Percentiles rank a stretch among this genome's conserved stretches.
These are phyloP conservation scores for Aspergillus quadrilineatus DNA, from an alignment of 2,329 filamentous ascomycete genomes.

Conservation along the genomic window DNA sequence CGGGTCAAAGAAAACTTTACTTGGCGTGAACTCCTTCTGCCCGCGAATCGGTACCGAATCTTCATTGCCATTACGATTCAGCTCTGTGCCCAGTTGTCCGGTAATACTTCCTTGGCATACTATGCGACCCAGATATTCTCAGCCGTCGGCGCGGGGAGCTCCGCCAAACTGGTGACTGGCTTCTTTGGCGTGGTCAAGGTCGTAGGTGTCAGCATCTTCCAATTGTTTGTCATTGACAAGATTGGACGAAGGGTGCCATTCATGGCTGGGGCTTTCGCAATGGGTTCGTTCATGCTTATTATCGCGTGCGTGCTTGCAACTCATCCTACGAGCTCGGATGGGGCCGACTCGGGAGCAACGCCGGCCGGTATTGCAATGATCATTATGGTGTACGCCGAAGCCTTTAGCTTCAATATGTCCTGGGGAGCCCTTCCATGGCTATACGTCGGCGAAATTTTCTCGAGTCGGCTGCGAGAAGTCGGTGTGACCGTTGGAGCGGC, in stretches of 20 bases:
- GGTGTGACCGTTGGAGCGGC: constrained; percentile 37
- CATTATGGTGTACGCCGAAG: constrained; percentile 54
- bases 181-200: constrained; percentile 57
- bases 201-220: constrained; percentile 48
- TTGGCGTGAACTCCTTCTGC: constrained; percentile 48
- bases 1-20: constrained; percentile 48
- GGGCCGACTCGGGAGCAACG: constrained; percentile 29
- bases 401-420: constrained; percentile 42
- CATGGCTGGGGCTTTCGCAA: constrained; percentile 50
- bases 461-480: constrained; percentile 36
- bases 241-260: constrained; percentile 52
- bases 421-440: constrained; percentile 41
- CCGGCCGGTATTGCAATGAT: constrained; percentile 48
- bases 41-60: constrained; percentile 50
- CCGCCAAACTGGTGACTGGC: constrained; percentile 51
- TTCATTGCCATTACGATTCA: constrained; percentile 53
- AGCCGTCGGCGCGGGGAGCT: constrained; percentile 49
- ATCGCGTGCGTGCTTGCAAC: constrained; percentile 51
- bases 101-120: constrained; percentile 54
- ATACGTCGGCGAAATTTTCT: constrained; percentile 41
- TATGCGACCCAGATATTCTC: constrained; percentile 55
- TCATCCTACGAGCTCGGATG: constrained; percentile 39
- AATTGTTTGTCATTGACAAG: constrained; percentile 51
- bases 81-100: constrained; percentile 51
- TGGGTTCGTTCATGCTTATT: constrained; percentile 56